Evolutionary conservation across 1,284 basidiomycete genomes (phyloP), one percentile per base, ranked within the genome.

Genomic region (Trichosporon sp.): DNA sequence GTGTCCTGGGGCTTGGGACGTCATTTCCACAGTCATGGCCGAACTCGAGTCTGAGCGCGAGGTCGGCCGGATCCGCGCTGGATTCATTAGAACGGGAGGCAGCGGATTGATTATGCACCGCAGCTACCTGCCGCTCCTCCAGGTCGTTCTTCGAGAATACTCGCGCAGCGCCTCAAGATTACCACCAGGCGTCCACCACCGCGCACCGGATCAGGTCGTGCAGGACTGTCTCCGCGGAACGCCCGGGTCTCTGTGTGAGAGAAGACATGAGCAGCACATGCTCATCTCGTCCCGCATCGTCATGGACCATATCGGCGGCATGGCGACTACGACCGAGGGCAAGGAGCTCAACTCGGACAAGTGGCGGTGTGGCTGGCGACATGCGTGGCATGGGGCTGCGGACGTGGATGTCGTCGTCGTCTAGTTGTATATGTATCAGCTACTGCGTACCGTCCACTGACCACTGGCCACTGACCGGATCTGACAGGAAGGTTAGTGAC

Each of bases 231-330:
- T 71, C 11, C 54, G 68, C 19, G 72, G 72, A 7, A 21, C 70
- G 26, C 64, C 37, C 10, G 16, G 54, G 14, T 40, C 31, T 3
- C 38, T 71, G 1, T 73, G 72, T 40, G 64, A 69, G 35, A 38
- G 68, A 0, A 11, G 54, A 4, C 16, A 43, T 1, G 64, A 59
- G 35, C 35, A 65, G 48, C 2, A 14, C 2, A 16, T 66, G 16
- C 67, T 72, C 64, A 72, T 74, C 64, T 54, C 69, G 19, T 68
- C 65, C 21, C 2, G 73, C 1, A 26, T 74, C 21, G 71, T 74
- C 6, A 67, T 74, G 65, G 73, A 74, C 65, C 73, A 74, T 61
- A 74, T 74, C 26, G 73, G 73, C 38, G 71, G 73, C 4, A 74
- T 74, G 73, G 73, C 71, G 10, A 74, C 73, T 14, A 74, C 73